phyloP scores from a whole-genome alignment of 1,284 basidiomycete species.

The Retiboletus flavoniger region DNA sequence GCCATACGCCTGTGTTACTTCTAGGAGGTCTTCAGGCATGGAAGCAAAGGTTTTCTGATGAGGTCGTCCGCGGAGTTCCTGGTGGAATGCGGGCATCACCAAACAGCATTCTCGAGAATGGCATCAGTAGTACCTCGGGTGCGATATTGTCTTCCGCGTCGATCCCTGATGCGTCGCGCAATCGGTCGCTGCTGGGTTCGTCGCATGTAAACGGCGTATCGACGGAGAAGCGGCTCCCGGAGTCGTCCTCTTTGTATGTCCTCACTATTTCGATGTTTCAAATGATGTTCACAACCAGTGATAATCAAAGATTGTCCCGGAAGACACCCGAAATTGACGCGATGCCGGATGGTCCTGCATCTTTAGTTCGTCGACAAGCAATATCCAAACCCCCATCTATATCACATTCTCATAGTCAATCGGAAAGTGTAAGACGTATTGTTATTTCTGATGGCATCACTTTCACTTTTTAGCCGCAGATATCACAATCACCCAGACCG shows the following conservation, averaged over 20 bases:
- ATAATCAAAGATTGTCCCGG: conserved; percentile 17
- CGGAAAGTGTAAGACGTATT: conserved; percentile 43
- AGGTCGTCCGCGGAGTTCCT: conserved; percentile 37
- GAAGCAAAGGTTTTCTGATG: conserved; percentile 63
- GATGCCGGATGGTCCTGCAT: conserved; percentile 30
- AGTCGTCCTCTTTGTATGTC: conserved; percentile 24
- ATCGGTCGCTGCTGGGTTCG: conserved; percentile 8
- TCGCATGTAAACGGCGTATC: conserved; percentile 17
- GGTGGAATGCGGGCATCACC: conserved; percentile 16
- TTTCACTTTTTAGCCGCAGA: conserved; percentile 22
- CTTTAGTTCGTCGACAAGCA: conserved; percentile 37
- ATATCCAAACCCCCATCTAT: conserved; percentile 42
- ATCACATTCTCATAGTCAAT: conserved; percentile 40
- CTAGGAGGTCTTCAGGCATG: conserved; percentile 87
- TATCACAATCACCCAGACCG: conserved; percentile 32
- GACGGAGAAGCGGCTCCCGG: conserved; percentile 19
- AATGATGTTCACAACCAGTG: conserved; percentile 12
- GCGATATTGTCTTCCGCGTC: conserved; percentile 24
- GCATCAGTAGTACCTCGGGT: conserved; percentile 30
- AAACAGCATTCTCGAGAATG: conserved; percentile 28
- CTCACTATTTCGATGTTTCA: neutral
- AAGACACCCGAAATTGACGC: conserved; percentile 16
- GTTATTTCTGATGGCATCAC: neutral
- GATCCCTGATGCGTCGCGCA: conserved; percentile 25
- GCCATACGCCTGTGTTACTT: conserved; percentile 80